Conservation (phyloP, 208 protist species). For the Trypanosoma boissoni region DNA sequence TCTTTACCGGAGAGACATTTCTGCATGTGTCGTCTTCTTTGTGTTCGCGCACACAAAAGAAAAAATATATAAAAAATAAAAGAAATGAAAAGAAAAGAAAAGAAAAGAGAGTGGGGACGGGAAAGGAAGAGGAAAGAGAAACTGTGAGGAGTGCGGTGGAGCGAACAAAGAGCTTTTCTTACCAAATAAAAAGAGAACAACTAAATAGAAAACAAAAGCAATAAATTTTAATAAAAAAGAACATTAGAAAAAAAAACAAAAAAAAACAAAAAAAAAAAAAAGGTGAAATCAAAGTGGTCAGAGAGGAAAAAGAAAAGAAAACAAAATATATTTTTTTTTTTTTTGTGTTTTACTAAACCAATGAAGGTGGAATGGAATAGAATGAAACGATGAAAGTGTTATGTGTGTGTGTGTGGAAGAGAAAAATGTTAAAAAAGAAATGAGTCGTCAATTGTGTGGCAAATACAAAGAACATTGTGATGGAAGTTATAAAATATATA, state of each 20-base stretch:
- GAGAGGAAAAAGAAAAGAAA: neutral
- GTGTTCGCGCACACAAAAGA: neutral
- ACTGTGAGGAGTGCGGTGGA: neutral
- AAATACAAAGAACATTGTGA: too few species aligned
- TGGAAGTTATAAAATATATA: neutral
- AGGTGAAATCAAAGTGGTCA: neutral
- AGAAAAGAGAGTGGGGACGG: neutral
- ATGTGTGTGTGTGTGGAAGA: too few species aligned
- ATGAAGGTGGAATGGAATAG: too few species aligned
- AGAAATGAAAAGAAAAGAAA: neutral
- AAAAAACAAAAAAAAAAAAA: neutral
- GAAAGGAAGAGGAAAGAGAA: neutral
- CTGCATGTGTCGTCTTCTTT: constrained; percentile 6
- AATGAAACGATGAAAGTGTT: too few species aligned
- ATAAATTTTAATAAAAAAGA: neutral
- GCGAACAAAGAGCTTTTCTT: too few species aligned
- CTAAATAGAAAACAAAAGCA: constrained; percentile 5
- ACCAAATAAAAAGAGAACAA: neutral
- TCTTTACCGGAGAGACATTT: constrained; percentile 1
- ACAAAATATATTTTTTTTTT: too few species aligned
- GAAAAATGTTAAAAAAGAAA: too few species aligned
- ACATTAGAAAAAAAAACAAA: neutral
- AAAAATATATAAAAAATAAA: neutral
- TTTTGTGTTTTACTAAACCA: too few species aligned
- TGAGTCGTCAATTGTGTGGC: too few species aligned